Base-by-base conservation (phyloP, 768 basidiomycete species). In the Calocera viscosa region DNA sequence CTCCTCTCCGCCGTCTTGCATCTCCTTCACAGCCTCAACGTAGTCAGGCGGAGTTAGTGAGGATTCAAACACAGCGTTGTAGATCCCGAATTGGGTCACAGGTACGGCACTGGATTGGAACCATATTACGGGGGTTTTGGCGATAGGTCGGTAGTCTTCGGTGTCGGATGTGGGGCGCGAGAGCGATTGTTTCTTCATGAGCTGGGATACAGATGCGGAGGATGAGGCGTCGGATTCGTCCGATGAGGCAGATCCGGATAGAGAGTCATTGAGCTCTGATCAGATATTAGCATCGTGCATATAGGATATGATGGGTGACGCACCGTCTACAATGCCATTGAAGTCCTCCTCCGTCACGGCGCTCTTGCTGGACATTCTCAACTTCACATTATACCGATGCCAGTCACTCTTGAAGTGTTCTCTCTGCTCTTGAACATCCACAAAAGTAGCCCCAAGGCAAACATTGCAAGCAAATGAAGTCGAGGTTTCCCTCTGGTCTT, bases 371-470 rank as follows among this genome's bases (percentile, higher is more conserved):
- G 80, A 78, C 63, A 93, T 77, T 66, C 86, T 86, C 60, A 84
- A 82, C 77, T 95, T 96, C 71, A 94, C 90, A 75, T 98, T 98
- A 78, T 95, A 98, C 67, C 94, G 84, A 81, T 99, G 95, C 96
- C 95, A 98, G 76, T 99, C 95, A 11, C 90, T 91, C 71, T 86
- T 85, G 75, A 90, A 96, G 76, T 98, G 95, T 1, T 78, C 75
- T 64, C 94, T 82, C 72, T 97, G 93, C 67, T 89, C 89, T 35
- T 89, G 85, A 5, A 98, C 82, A 67, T 87, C 86, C 14, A 78
- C 70, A 70, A 98, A 97, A 0, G 77, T 72, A 1, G 83, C 81
- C 2, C 86, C 88, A 19, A 85, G 79, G 71, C 91, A 93, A 64
- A 91, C 77, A 64, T 83, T 88, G 73, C 90, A 92, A 0, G 85